Evolutionary conservation across 148 eudicot species (phyloP).

Genomic region (Spergularia bocconei): DNA sequence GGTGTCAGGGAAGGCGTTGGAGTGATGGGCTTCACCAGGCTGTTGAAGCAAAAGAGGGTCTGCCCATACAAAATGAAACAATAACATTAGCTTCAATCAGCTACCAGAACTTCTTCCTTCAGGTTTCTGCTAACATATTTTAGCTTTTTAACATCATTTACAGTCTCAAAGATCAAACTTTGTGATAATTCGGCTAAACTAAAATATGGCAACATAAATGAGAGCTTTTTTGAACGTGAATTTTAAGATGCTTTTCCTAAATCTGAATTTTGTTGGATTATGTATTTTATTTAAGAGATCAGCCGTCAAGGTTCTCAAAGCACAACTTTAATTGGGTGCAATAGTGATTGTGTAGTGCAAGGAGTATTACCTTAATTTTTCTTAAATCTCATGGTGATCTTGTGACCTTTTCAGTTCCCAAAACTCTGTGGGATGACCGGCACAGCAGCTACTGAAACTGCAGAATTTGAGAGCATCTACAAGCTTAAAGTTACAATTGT

Average conservation of each 20-base stretch:
- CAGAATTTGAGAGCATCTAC: slow-evolving; percentile 99
- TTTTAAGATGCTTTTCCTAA: neutral
- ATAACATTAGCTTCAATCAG: slow-evolving; percentile 97
- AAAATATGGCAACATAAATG: too few relatives aligned
- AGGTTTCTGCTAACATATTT: slow-evolving; percentile 47
- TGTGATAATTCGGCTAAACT: neutral
- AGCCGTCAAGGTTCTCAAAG: neutral
- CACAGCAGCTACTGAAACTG: slow-evolving; percentile 94
- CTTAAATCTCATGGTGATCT: slow-evolving; percentile 23
- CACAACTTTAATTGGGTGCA: neutral
- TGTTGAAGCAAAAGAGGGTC: slow-evolving; percentile 97
- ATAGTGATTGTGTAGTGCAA: neutral
- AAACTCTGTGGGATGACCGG: slow-evolving; percentile 99
- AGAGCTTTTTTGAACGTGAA: neutral
- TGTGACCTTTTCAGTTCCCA: slow-evolving; percentile 59
- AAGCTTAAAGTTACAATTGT: slow-evolving; percentile 94
- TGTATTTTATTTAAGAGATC: neutral
- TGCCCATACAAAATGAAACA: slow-evolving; percentile 97
- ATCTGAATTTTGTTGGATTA: neutral
- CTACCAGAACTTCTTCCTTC: slow-evolving; percentile 97
- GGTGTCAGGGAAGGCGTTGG: slow-evolving; percentile 93
- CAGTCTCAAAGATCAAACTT: neutral
- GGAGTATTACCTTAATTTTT: neutral
- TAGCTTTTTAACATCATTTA: slow-evolving; percentile 1
- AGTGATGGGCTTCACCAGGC: slow-evolving; percentile 99